A percentile compares a stretch with the other conserved stretches of the same genome.
These are phyloP conservation scores for Aureoboletus auriporus DNA, from an alignment of 768 basidiomycete species.

Conservation along the genomic window DNA sequence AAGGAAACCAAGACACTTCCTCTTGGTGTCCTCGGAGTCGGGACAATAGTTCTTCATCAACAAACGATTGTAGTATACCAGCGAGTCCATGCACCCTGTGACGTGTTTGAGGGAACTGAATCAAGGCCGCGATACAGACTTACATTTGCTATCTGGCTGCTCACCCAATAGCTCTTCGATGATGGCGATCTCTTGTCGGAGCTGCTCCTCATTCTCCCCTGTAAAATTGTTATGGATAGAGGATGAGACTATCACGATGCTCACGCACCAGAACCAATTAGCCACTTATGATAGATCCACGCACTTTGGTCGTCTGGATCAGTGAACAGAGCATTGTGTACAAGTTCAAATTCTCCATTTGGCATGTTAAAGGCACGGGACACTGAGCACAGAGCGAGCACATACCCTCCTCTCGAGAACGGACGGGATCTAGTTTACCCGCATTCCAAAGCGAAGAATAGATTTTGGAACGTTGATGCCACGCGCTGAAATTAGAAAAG, in stretches of 20 bases:
- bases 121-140: conserved; percentile 18
- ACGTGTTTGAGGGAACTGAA: background rate
- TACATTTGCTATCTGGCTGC: conserved; percentile 93
- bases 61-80: conserved; percentile 79
- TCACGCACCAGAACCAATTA: conserved; percentile 70
- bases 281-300: conserved; percentile 99
- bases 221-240: conserved; percentile 1
- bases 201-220: conserved; percentile 56
- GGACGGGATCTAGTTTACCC: conserved; percentile 46
- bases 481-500: conserved; percentile 97
- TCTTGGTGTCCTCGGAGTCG: conserved; percentile 34
- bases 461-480: conserved; percentile 94
- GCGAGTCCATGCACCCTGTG: conserved; percentile 91
- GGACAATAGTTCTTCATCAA: conserved; percentile 47
- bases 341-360: conserved; percentile 79
- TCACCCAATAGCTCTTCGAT: conserved; percentile 84
- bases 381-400: background rate
- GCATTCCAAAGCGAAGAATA: conserved; percentile 61
- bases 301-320: conserved; percentile 96
- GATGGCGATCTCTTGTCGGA: conserved; percentile 71
- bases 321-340: conserved; percentile 92
- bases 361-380: background rate
- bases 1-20: conserved; percentile 51
- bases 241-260: background rate
- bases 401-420: conserved; percentile 69